A percentile compares a stretch with the other conserved stretches of the same genome.
phyloP scores from a whole-genome alignment of 768 basidiomycete genomes.

The Boletus patriciae region DNA sequence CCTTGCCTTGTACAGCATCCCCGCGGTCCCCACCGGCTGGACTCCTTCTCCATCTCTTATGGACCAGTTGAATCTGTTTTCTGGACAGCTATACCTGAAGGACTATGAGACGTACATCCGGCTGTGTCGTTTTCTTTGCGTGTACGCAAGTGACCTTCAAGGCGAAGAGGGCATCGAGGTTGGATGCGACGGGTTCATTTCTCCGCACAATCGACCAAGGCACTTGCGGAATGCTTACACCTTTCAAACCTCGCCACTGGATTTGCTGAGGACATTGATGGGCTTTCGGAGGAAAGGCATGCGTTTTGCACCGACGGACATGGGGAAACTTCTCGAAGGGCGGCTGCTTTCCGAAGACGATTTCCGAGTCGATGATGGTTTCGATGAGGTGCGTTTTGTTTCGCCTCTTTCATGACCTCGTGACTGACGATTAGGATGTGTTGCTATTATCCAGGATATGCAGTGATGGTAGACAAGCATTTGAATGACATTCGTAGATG shows the following conservation, averaged over 20 bases:
- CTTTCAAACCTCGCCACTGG: constrained; percentile 40
- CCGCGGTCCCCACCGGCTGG: not conserved
- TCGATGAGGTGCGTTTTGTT: not conserved
- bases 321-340: constrained; percentile 41
- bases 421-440: too few relatives aligned
- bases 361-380: not conserved
- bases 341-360: too few relatives aligned
- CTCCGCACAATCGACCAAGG: constrained; percentile 12
- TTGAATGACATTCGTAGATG: not conserved
- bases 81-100: constrained; percentile 34
- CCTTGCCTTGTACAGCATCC: too few relatives aligned
- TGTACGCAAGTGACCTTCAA: constrained; percentile 20
- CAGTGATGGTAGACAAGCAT: not conserved
- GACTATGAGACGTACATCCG: constrained; percentile 29
- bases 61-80: constrained; percentile 31
- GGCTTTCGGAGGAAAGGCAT: constrained; percentile 41
- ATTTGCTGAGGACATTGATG: constrained; percentile 22
- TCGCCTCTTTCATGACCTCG: not conserved
- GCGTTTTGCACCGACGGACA: constrained; percentile 38
- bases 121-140: constrained; percentile 29
- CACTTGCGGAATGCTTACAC: constrained; percentile 7
- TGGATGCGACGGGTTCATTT: constrained; percentile 24
- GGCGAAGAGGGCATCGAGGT: constrained; percentile 6
- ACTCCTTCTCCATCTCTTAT: not conserved
- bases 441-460: not conserved